Evolutionary conservation across 768 basidiomycete species (phyloP).

Genomic region (Sarcomyxa edulis): DNA sequence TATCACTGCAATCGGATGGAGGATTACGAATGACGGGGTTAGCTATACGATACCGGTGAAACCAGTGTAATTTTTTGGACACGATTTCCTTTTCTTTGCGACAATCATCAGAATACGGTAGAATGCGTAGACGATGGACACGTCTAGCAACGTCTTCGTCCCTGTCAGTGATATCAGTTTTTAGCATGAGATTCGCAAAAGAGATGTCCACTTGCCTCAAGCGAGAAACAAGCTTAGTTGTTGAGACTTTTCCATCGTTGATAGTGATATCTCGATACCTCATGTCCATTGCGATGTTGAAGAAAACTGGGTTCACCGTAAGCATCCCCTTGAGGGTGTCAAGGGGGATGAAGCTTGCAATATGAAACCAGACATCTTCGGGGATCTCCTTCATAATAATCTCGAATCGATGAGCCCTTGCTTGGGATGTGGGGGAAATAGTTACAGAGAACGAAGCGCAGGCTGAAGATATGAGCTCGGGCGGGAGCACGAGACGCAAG

Average conservation of each 20-base stretch:
- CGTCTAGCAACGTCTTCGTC: slow-evolving; percentile 18
- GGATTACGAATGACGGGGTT: slow-evolving; percentile 1
- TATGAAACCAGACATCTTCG: slow-evolving; percentile 4
- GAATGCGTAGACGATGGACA: slow-evolving; percentile 14
- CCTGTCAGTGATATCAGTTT: slow-evolving; percentile 8
- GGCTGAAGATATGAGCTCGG: too few species aligned
- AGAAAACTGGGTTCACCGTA: slow-evolving; percentile 4
- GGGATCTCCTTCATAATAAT: too few species aligned
- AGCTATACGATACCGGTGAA: slow-evolving; percentile 1
- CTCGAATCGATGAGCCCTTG: too few species aligned
- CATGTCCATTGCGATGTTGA: slow-evolving; percentile 2
- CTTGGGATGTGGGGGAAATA: too few species aligned
- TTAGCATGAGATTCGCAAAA: too few species aligned
- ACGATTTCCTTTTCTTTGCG: slow-evolving; percentile 6
- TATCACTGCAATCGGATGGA: slow-evolving; percentile 5
- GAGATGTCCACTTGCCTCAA: too few species aligned
- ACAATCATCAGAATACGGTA: slow-evolving; percentile 8
- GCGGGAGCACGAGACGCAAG: too few species aligned
- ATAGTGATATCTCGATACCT: not conserved
- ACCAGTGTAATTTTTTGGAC: not conserved
- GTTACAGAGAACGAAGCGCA: too few species aligned
- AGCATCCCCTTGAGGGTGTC: not conserved
- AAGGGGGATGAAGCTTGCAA: slow-evolving; percentile 2
- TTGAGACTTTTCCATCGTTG: too few species aligned
- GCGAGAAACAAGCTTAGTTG: too few species aligned